These are phyloP conservation scores for Peronospora destructor DNA, from an alignment of 352 stramenopile species.

Conservation along the genomic window DNA sequence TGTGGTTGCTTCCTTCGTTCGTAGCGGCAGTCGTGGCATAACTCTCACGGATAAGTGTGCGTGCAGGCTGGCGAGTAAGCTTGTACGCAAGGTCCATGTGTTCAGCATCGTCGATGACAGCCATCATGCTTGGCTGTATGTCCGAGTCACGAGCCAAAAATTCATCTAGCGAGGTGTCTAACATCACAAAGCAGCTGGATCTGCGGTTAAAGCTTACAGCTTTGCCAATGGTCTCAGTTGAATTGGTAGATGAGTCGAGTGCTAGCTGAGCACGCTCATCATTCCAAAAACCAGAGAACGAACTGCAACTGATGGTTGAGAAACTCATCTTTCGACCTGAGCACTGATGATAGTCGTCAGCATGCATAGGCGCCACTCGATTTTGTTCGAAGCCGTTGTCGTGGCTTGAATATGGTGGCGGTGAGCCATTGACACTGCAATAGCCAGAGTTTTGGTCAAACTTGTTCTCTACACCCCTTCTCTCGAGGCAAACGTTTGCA, in stretches of 20 bases:
- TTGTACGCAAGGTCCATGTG: conserved; percentile 14
- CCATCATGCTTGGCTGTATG: no score
- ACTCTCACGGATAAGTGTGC: conserved; percentile 11
- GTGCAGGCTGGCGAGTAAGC: not conserved
- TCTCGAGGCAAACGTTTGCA: conserved; percentile 10
- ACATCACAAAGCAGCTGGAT: conserved; percentile 25
- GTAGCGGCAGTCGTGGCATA: conserved; percentile 22
- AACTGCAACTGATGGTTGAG: conserved; percentile 42
- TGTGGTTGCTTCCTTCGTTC: conserved; percentile 30
- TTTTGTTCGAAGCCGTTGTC: conserved; percentile 11
- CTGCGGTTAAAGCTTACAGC: conserved; percentile 7
- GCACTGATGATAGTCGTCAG: conserved; percentile 15
- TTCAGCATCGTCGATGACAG: conserved; percentile 22
- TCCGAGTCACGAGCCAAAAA: conserved; percentile 35
- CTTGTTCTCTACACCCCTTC: not conserved
- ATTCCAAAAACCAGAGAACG: conserved; percentile 35
- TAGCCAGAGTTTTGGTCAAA: not conserved
- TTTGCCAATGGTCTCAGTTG: conserved; percentile 22
- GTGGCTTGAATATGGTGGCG: conserved; percentile 10
- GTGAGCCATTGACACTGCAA: conserved; percentile 5
- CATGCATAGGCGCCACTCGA: conserved; percentile 13
- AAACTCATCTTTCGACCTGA: conserved; percentile 32
- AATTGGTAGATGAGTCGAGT: conserved; percentile 21
- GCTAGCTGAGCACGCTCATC: conserved; percentile 20
- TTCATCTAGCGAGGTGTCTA: conserved; percentile 28